A percentile compares a stretch with the other conserved stretches of the same genome.
phyloP scores from a whole-genome alignment of 2,329 filamentous ascomycete genomes.

The Curvularia lunata region DNA sequence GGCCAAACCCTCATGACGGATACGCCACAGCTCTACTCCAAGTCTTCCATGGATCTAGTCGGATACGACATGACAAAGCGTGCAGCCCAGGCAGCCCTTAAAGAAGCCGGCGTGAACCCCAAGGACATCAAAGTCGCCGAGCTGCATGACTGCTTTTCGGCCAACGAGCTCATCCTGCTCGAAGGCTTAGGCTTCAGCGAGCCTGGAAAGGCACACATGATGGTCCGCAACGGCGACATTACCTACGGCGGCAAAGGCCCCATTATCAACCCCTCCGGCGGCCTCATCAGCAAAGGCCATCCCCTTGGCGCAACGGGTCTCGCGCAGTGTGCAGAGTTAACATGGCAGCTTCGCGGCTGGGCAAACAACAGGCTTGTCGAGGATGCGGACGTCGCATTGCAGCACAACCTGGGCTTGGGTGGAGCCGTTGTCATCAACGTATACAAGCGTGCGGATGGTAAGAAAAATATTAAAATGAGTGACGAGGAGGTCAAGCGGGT shows the following conservation, averaged over 20 bases:
- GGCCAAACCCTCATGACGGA: conserved; percentile 87
- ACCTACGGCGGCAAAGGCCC: conserved; percentile 79
- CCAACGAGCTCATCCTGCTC: conserved; percentile 88
- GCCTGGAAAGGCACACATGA: conserved; percentile 85
- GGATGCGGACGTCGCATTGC: conserved; percentile 73
- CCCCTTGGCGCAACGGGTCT: conserved; percentile 90
- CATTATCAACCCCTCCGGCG: conserved; percentile 90
- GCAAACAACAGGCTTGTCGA: conserved; percentile 82
- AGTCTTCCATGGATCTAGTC: conserved; percentile 83
- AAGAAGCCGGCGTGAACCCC: conserved; percentile 71
- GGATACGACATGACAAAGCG: conserved; percentile 83
- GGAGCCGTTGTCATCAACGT: conserved; percentile 89
- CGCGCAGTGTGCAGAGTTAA: conserved; percentile 90
- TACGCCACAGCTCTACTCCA: conserved; percentile 76
- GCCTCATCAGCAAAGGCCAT: conserved; percentile 93
- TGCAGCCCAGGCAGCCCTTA: conserved; percentile 71
- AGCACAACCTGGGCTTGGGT: conserved; percentile 91
- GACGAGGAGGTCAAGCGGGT: conserved; percentile 68
- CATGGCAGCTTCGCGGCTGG: conserved; percentile 95
- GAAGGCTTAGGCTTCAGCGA: conserved; percentile 81
- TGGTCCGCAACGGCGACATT: conserved; percentile 85
- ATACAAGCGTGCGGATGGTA: conserved; percentile 82
- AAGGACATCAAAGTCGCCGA: conserved; percentile 83
- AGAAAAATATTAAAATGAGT: conserved; percentile 65
- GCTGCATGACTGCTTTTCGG: conserved; percentile 94